Evolutionary conservation across 2,329 filamentous ascomycete genomes (phyloP).

Genomic region (Ceratocystis lukuohia): DNA sequence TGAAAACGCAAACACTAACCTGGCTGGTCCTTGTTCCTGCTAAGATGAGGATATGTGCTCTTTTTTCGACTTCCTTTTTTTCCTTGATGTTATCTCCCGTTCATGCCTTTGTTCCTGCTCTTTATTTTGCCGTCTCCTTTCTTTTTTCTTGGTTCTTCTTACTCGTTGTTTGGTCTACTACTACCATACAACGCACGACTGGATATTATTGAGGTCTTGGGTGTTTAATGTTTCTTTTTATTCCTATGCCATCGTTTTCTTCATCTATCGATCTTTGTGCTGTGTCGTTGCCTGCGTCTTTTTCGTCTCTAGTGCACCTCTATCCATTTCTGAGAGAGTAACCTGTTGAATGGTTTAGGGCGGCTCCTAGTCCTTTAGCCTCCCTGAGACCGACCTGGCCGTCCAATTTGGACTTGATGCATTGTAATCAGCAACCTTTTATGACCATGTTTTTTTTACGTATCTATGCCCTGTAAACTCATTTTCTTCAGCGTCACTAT

Average conservation of each 20-base stretch:
- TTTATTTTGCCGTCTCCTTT: constrained; percentile 2
- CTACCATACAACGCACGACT: constrained; percentile 10
- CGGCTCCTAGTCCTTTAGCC: no score
- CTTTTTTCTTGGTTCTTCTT: constrained; percentile 12
- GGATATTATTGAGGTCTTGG: constrained; percentile 13
- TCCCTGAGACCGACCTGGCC: no score
- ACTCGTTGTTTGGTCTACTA: constrained; percentile 2
- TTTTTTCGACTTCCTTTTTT: not conserved
- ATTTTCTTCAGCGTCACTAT: not conserved
- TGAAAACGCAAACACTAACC: constrained; percentile 45
- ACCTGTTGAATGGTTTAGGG: not conserved
- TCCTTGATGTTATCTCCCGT: constrained; percentile 1
- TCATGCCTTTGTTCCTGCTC: not conserved
- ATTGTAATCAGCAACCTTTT: not conserved
- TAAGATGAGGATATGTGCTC: constrained; percentile 25
- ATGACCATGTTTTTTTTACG: not conserved
- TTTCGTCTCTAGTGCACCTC: no score
- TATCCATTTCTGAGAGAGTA: no score
- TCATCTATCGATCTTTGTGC: not conserved
- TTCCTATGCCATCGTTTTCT: constrained; percentile 9
- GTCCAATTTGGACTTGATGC: no score
- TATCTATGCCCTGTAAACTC: not conserved
- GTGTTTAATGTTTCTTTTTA: constrained; percentile 12
- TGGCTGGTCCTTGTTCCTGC: constrained; percentile 43
- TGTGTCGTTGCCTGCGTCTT: not conserved